Evolutionary conservation across 441 rosid genomes (phyloP).

Genomic region (Pelargonium citronellum): DNA sequence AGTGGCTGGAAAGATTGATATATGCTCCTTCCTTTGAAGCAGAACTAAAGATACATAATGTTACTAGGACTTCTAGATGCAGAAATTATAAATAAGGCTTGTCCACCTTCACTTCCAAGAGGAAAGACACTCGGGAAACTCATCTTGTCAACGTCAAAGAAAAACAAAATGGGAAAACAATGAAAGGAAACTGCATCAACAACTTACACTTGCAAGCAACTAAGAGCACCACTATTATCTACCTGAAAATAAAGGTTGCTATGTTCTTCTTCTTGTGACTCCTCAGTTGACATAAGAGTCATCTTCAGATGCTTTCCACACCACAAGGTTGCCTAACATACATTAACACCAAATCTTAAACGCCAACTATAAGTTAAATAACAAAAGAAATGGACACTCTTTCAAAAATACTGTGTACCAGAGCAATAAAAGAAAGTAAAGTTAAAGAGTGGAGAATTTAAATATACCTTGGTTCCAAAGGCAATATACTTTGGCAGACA

Average conservation of each 20-base stretch:
- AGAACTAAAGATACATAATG: neutral
- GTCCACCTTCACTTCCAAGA: neutral
- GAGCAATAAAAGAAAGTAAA: neutral
- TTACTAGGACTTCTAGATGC: neutral
- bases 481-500: constrained; percentile 41
- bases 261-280: constrained; percentile 89
- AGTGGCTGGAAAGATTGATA: constrained; percentile 5
- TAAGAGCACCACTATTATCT: constrained; percentile 12
- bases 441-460: neutral
- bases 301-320: constrained; percentile 81
- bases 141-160: neutral
- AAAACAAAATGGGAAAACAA: neutral
- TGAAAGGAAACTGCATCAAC: constrained; percentile 2
- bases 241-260: constrained; percentile 60
- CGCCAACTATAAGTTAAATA: neutral
- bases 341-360: constrained; percentile 9
- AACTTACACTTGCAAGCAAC: neutral
- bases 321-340: constrained; percentile 64
- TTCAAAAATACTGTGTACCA: constrained; percentile 9
- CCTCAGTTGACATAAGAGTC: constrained; percentile 70
- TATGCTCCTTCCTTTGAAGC: neutral
- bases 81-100: neutral
- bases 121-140: too few species aligned
- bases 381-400: neutral
- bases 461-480: constrained; percentile 57